Conservation (phyloP, 352 stramenopile species). For the Globisporangium splendens region DNA sequence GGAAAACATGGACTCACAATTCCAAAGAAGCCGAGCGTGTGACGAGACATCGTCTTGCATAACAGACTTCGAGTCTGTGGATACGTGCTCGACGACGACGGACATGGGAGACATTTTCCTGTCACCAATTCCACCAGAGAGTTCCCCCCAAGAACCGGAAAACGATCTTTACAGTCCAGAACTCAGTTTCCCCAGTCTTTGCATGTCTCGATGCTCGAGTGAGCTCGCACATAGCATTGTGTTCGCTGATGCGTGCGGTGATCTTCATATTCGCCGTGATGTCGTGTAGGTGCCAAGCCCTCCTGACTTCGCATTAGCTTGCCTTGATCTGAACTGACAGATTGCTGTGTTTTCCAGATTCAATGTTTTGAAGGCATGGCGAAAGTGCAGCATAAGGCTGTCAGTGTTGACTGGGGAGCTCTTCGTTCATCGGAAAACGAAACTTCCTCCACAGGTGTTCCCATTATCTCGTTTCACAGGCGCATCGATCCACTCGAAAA, state of each 20-base stretch:
- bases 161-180: conserved; percentile 1
- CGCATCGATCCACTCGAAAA: conserved; percentile 19
- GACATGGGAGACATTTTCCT: conserved; percentile 5
- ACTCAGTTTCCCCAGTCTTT: conserved; percentile 19
- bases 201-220: conserved; percentile 20
- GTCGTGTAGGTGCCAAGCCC: conserved; percentile 13
- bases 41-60: conserved; percentile 6
- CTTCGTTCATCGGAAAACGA: conserved; percentile 23
- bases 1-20: too few relatives aligned
- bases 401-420: conserved; percentile 24
- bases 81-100: conserved; percentile 13
- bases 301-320: not conserved
- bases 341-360: conserved; percentile 8
- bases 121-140: not conserved
- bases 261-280: conserved; percentile 23
- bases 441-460: conserved; percentile 12
- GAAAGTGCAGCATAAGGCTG: conserved; percentile 21
- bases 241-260: conserved; percentile 21
- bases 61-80: conserved; percentile 9
- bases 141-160: not conserved
- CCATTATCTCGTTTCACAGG: conserved; percentile 23
- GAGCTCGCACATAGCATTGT: conserved; percentile 12
- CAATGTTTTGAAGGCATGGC: conserved; percentile 23
- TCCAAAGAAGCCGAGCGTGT: not conserved
- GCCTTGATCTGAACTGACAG: not conserved